Conservation (phyloP, 345 rosid genomes). For the Populus euphratica region DNA sequence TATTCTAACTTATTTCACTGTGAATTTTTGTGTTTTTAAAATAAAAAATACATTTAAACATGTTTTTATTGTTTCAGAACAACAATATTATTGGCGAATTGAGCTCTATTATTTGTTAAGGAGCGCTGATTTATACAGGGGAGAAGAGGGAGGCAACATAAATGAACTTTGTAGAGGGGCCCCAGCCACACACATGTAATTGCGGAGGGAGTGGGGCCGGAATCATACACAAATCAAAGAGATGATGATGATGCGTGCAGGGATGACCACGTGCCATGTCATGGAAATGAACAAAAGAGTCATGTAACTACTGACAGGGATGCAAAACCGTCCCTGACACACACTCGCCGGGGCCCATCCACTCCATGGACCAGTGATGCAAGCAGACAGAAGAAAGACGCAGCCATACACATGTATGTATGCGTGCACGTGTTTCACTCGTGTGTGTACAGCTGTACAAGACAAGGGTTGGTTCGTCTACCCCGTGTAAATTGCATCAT, state of each 20-base stretch:
- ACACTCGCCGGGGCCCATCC: not conserved
- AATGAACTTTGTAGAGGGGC: not conserved
- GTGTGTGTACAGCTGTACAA: too few relatives aligned
- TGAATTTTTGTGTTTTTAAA: too few relatives aligned
- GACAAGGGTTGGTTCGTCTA: too few relatives aligned
- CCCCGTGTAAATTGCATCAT: too few relatives aligned
- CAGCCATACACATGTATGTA: too few relatives aligned
- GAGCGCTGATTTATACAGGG: too few relatives aligned
- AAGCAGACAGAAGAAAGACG: not conserved
- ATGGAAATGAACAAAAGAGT: not conserved
- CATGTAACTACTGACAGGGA: not conserved
- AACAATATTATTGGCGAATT: too few relatives aligned
- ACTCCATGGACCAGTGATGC: not conserved
- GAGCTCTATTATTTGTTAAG: too few relatives aligned
- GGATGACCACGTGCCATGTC: conserved; percentile 11
- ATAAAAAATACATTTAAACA: too few relatives aligned
- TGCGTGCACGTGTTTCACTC: not conserved
- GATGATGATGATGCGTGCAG: not conserved
- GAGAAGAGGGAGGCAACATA: not conserved
- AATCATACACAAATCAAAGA: not conserved
- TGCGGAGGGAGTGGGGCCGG: not conserved
- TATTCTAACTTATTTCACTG: too few relatives aligned
- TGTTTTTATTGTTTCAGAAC: too few relatives aligned
- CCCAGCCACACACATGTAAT: not conserved
- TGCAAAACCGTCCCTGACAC: not conserved